These are phyloP conservation scores for Saccharomycopsis phalli DNA, from an alignment of 1,139 yeast genomes.

Conservation along the genomic window DNA sequence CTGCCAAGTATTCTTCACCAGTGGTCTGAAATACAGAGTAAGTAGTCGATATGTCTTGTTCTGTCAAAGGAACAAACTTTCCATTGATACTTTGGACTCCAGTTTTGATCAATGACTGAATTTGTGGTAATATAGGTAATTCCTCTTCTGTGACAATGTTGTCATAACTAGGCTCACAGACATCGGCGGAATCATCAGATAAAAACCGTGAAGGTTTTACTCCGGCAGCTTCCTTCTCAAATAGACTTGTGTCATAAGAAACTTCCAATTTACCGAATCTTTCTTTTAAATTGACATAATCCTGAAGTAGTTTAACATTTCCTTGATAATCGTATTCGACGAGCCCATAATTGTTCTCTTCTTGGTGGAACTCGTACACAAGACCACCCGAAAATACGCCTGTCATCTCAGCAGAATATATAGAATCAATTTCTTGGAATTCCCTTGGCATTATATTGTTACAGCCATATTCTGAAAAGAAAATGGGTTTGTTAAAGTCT, in stretches of 20 bases:
- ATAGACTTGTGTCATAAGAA: constrained; percentile 24
- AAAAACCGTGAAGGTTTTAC: neutral
- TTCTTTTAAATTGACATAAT: constrained; percentile 42
- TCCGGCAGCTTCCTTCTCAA: constrained; percentile 13
- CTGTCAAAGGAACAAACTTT: constrained; percentile 35
- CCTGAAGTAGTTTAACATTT: constrained; percentile 43
- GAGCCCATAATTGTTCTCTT: constrained; percentile 80
- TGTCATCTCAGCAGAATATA: constrained; percentile 69
- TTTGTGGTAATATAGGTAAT: constrained; percentile 42
- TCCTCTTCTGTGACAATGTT: constrained; percentile 37
- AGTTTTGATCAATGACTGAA: constrained; percentile 34
- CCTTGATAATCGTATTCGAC: constrained; percentile 56
- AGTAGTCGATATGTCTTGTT: constrained; percentile 28
- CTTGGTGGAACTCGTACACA: constrained; percentile 87
- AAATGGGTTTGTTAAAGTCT: constrained; percentile 65
- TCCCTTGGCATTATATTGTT: constrained; percentile 72
- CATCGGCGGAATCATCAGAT: constrained; percentile 27
- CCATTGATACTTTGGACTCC: constrained; percentile 44
- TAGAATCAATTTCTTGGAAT: constrained; percentile 68
- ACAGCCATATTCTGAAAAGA: constrained; percentile 92
- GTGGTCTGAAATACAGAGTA: constrained; percentile 32
- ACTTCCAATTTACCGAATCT: constrained; percentile 34
- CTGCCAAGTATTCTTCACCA: constrained; percentile 29
- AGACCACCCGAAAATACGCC: constrained; percentile 85
- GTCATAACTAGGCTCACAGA: constrained; percentile 39